These are phyloP conservation scores for Citrus maxima DNA, from an alignment of 345 rosid genomes.

Conservation along the genomic window DNA sequence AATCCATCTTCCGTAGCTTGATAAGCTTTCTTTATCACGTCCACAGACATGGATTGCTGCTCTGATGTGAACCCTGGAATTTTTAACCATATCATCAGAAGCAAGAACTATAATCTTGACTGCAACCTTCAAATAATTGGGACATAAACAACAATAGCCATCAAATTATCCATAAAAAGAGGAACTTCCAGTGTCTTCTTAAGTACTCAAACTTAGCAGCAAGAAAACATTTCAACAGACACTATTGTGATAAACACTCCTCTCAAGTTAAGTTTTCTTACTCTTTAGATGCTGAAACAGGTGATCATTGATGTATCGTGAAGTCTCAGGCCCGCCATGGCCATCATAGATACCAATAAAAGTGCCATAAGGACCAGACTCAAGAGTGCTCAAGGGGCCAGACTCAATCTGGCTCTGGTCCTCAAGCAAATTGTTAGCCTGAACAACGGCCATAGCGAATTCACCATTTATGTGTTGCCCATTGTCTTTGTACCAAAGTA, in stretches of 20 bases:
- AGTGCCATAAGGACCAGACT: constrained; percentile 87
- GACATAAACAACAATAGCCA: not conserved
- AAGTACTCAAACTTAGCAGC: not conserved
- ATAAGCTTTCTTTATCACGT: constrained; percentile 78
- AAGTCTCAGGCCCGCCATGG: constrained; percentile 98
- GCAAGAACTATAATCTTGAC: not conserved
- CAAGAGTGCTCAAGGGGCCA: constrained; percentile 75
- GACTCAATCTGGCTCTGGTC: constrained; percentile 98
- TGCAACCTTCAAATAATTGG: not conserved
- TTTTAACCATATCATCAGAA: not conserved
- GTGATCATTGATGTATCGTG: constrained; percentile 80
- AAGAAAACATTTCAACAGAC: not conserved
- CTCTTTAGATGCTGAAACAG: constrained; percentile 89
- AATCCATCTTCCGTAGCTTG: constrained; percentile 98
- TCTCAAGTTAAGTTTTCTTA: constrained; percentile 30
- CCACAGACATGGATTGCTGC: constrained; percentile 78
- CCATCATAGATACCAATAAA: constrained; percentile 93
- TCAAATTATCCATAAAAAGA: not conserved
- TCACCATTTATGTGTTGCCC: constrained; percentile 91
- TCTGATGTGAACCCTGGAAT: constrained; percentile 68
- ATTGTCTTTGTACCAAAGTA: constrained; percentile 90
- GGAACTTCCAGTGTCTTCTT: not conserved
- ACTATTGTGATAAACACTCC: not conserved
- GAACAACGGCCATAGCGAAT: constrained; percentile 96
- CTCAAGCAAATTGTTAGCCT: constrained; percentile 86